Evolutionary conservation across 2,329 filamentous ascomycete species (phyloP).

Genomic region (Aspergillus ibericus): DNA sequence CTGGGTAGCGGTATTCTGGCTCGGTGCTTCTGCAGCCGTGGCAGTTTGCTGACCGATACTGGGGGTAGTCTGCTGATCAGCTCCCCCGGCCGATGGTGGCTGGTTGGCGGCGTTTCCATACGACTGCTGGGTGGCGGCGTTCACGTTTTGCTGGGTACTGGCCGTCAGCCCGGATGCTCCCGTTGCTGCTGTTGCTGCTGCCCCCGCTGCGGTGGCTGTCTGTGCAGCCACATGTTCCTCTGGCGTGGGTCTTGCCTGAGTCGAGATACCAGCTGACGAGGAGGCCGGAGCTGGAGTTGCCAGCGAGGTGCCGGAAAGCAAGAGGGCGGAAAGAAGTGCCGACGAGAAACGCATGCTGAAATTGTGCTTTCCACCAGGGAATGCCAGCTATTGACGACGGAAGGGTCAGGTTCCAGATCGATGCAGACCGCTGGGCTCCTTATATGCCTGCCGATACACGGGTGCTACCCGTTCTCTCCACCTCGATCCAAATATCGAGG

Average conservation of each 20-base stretch:
- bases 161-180: constrained; percentile 2
- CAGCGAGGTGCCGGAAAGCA: constrained; percentile 25
- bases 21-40: constrained; percentile 1
- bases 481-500: constrained; percentile 10
- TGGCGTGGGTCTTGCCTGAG: constrained; percentile 13
- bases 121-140: constrained; percentile 5
- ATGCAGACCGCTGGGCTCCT: constrained; percentile 13
- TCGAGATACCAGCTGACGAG: constrained; percentile 13
- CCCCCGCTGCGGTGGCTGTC: constrained; percentile 6
- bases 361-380: constrained; percentile 15
- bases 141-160: constrained; percentile 1
- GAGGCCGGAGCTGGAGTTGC: constrained; percentile 22
- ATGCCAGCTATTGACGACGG: constrained; percentile 20
- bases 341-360: constrained; percentile 26
- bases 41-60: constrained; percentile 6
- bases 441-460: constrained; percentile 18
- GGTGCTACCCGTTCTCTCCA: constrained; percentile 11
- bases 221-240: constrained; percentile 17
- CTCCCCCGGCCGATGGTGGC: neutral
- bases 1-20: neutral
- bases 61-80: constrained; percentile 2
- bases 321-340: constrained; percentile 19
- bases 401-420: constrained; percentile 6
- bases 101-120: constrained; percentile 3
- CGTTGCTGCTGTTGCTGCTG: constrained; percentile 6